phyloP scores from a whole-genome alignment of 768 basidiomycete genomes.

The Zangia roseola region DNA sequence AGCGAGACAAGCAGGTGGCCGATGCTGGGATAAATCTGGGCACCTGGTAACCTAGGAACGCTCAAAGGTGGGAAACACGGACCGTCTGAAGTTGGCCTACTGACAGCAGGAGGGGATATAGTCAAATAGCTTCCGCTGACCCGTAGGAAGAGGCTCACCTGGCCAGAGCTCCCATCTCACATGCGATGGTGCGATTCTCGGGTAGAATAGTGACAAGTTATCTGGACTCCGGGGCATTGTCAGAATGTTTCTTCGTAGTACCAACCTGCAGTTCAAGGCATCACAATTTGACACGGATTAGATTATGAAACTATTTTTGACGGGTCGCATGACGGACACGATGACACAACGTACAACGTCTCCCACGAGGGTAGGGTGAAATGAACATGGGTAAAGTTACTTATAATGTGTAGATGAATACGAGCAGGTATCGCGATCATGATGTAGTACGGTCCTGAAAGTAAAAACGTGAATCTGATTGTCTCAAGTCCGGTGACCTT shows the following conservation, averaged over 20 bases:
- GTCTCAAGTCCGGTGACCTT: constrained; percentile 2
- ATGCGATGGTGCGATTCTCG: background rate
- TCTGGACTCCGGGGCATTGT: background rate
- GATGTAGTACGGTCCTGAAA: constrained; percentile 4
- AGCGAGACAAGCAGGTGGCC: background rate
- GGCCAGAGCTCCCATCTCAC: background rate
- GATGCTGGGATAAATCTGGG: constrained; percentile 4
- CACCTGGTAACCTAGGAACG: constrained; percentile 14
- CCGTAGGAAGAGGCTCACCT: constrained; percentile 7
- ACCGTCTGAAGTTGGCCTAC: no score
- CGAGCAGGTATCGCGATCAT: background rate
- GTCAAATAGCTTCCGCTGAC: no score
- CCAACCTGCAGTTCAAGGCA: no score
- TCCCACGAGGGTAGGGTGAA: background rate
- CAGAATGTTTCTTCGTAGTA: background rate
- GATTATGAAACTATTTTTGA: constrained; percentile 3
- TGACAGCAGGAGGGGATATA: no score
- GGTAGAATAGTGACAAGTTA: no score
- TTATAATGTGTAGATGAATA: constrained; percentile 8
- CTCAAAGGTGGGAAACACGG: constrained; percentile 8
- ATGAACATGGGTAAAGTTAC: constrained; percentile 2
- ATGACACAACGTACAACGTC: background rate
- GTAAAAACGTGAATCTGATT: constrained; percentile 6
- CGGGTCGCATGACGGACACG: background rate
- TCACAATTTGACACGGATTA: background rate